A percentile compares a stretch with the other conserved stretches of the same genome.
These are phyloP conservation scores for Gentiana macrophylla DNA, from an alignment of 257 asterid genomes.

Conservation along the genomic window DNA sequence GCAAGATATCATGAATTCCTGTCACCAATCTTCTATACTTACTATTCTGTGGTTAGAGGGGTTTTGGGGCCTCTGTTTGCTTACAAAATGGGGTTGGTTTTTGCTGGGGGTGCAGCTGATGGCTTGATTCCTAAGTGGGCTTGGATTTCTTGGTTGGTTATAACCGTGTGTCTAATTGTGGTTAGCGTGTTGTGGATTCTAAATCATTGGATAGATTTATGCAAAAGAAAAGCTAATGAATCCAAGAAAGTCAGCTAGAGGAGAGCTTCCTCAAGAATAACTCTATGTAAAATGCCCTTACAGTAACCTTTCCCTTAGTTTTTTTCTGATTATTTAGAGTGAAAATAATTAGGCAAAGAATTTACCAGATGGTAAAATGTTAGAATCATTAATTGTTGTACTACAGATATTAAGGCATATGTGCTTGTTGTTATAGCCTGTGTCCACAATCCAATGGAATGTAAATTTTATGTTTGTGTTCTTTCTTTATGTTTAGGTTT, in stretches of 20 bases:
- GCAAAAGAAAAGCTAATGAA: constrained; percentile 24
- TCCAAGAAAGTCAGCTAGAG: constrained; percentile 27
- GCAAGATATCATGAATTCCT: constrained; percentile 28
- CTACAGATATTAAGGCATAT: too few species aligned
- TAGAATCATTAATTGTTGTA: too few species aligned
- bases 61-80: constrained; percentile 49
- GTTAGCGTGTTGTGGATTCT: constrained; percentile 61
- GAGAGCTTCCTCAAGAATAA: too few species aligned
- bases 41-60: constrained; percentile 56
- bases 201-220: constrained; percentile 47
- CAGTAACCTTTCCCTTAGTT: too few species aligned
- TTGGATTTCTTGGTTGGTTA: constrained; percentile 70
- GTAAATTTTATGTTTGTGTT: too few species aligned
- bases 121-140: constrained; percentile 49
- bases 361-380: too few species aligned
- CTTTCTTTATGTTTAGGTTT: too few species aligned
- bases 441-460: too few species aligned
- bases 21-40: constrained; percentile 53
- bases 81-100: constrained; percentile 30
- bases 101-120: constrained; percentile 16
- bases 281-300: too few species aligned
- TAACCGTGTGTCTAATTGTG: constrained; percentile 42
- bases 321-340: too few species aligned
- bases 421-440: too few species aligned
- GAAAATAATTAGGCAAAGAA: too few species aligned